These are phyloP conservation scores for Acidomyces sp. DNA, from an alignment of 495 filamentous ascomycete genomes.

Conservation along the genomic window DNA sequence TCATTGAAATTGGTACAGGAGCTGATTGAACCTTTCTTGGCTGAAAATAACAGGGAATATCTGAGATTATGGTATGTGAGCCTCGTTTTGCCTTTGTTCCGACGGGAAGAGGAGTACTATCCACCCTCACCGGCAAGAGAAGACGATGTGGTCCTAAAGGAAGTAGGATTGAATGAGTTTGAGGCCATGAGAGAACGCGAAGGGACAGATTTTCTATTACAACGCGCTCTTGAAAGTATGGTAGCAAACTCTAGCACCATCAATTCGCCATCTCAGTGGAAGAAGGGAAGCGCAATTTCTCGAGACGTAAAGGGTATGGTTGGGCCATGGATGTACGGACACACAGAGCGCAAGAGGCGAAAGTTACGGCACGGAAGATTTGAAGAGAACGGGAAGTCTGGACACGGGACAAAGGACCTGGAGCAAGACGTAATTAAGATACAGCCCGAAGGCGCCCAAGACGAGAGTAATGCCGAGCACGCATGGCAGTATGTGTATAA, in stretches of 20 bases:
- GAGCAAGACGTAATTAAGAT: constrained; percentile 2
- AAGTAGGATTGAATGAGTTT: constrained; percentile 31
- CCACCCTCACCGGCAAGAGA: too few relatives aligned
- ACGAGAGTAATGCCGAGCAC: constrained; percentile 19
- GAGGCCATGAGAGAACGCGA: constrained; percentile 48
- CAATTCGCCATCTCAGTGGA: too few relatives aligned
- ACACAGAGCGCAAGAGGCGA: constrained; percentile 47
- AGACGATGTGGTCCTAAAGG: constrained; percentile 41
- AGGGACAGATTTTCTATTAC: constrained; percentile 53
- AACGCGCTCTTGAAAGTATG: constrained; percentile 17
- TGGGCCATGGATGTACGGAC: constrained; percentile 71
- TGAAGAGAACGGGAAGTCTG: background rate
- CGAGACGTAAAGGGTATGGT: constrained; percentile 64
- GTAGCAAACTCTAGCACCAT: background rate
- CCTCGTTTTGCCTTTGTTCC: constrained; percentile 59
- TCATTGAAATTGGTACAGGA: constrained; percentile 57
- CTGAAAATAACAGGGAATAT: constrained; percentile 46
- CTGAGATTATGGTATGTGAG: constrained; percentile 69
- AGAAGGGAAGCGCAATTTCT: constrained; percentile 39
- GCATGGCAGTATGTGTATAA: constrained; percentile 72
- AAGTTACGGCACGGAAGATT: constrained; percentile 37
- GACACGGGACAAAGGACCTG: background rate
- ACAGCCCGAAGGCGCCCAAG: constrained; percentile 5
- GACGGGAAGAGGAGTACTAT: constrained; percentile 78
- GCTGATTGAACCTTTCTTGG: constrained; percentile 62